Evolutionary conservation across 2,329 filamentous ascomycete species (phyloP), one percentile per base, ranked within the genome.

Genomic region (Phyllosticta citriasiana): DNA sequence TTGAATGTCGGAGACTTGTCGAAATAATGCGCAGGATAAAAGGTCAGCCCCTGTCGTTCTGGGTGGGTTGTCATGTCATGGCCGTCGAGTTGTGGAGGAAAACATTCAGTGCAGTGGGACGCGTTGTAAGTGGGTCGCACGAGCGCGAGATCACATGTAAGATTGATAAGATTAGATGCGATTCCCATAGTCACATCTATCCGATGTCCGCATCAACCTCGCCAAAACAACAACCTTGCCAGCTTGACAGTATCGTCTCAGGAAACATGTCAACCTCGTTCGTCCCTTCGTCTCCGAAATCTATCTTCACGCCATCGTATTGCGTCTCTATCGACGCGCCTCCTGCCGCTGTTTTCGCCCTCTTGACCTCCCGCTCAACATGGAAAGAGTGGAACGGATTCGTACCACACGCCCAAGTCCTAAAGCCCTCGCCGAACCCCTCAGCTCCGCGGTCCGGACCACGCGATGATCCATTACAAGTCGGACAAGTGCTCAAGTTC

Each of bases 11-110:
- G 80, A 5, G 84, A 86, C 40, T 77, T 77, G 55, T 74, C 72
- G 71, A 84, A 85, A 75, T 82, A 85, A 70, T 80, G 84, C 47
- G 80, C 80, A 16, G 84, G 82, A 64, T 85, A 85, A 64, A 83
- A 65, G 7, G 64, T 67, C 65, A 65, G 67, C 68, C 14, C 55
- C 50, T 54, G 52, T 26, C 58, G 57, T 63, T 52, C 61, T 35
- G 62, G 19, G 51, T 61, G 63, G 66, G 66, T 68, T 65, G 64
- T 74, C 73, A 76, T 74, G 65, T 71, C 72, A 73, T 73, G 54
- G 53, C 68, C 59, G 19, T 54, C 51, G 19, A 22, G 47, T n/a
- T 35, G 50, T 55, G 50, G 52, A 19, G 27, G 50, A 52, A 25
- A 19, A 22, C 12, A 12, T 25, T 40, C 2, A 30, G 10, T 7